phyloP scores from a whole-genome alignment of 495 filamentous ascomycete species.

The Amniculicola lignicola region DNA sequence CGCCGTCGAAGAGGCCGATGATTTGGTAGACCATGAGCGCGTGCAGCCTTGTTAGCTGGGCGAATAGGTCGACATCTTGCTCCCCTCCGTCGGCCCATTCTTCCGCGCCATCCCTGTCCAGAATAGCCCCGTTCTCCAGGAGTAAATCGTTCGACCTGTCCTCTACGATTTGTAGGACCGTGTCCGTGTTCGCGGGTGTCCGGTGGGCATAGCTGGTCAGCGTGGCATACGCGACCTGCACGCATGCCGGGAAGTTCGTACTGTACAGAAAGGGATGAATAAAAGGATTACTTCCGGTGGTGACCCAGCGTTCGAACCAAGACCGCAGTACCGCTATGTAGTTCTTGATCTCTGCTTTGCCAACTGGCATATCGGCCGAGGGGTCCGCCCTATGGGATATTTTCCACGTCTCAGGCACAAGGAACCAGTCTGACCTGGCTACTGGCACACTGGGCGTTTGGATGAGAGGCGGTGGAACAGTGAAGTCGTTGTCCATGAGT shows the following conservation, averaged over 20 bases:
- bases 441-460: no score
- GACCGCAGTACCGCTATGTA: no score
- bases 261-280: constrained; percentile 27
- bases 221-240: constrained; percentile 32
- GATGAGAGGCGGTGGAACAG: no score
- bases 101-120: constrained; percentile 20
- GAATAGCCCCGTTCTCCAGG: constrained; percentile 21
- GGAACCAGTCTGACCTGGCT: no score
- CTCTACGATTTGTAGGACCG: constrained; percentile 26
- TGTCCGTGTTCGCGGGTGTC: constrained; percentile 24
- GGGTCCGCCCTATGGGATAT: no score
- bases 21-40: constrained; percentile 27
- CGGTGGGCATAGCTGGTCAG: constrained; percentile 23
- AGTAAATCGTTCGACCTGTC: constrained; percentile 21
- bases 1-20: constrained; percentile 31
- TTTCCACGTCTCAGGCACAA: no score
- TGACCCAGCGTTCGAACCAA: no score
- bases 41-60: constrained; percentile 25
- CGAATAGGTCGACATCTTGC: constrained; percentile 24
- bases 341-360: no score
- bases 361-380: no score
- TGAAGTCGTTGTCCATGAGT: no score
- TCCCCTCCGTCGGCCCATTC: constrained; percentile 17
- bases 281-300: constrained; percentile 24
- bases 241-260: constrained; percentile 15